Evolutionary conservation across 805 yeast species (phyloP), one percentile per base, ranked within the genome.

Genomic region (Wickerhamiella parazyma): DNA sequence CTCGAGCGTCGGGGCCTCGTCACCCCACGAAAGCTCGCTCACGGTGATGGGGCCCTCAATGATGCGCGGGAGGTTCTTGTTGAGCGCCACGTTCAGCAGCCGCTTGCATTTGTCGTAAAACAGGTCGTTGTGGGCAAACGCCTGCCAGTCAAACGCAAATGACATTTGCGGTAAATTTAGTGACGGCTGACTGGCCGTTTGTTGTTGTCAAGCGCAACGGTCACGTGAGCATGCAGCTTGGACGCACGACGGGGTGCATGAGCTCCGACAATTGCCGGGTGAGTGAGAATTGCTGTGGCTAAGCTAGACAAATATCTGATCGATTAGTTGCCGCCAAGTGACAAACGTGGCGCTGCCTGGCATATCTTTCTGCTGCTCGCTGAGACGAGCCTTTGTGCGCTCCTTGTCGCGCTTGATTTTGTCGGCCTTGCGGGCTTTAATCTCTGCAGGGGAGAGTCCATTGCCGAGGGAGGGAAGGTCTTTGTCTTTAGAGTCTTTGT

Each of bases 141-240:
- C 69, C 48, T 72, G 70, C 94, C 94, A 83, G 60, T 78, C 74
- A 49, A 82, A 78, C 48, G 78, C 73, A 55, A 84, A 81, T 6
- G 91, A 80, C 93, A 82, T 82, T 33, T 3, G 16, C 6, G 3
- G 14, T 12, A 11, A 28, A 7, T 11, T 11, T 4, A 25, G 31
- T 11, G 12, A 6, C 31, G 14, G 14, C 31, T 11, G n/a, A 28
- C 12, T 28, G n/a, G 12, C n/a, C 12, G 10, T 14, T n/a, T 9
- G 31, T n/a, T 28, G 16, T 28, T n/a, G 31, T 11, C 31, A 28
- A 6, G n/a, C 10, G 12, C 31, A 28, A 28, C 31, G 16, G 14
- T 28, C 31, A 28, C 31, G 31, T 28, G 31, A 28, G 14, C 31
- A 16, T n/a, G n/a, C n/a, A n/a, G n/a, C n/a, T n/a, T n/a, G n/a